phyloP scores from a whole-genome alignment of 2,329 filamentous ascomycete species.

The Venturiaceae sp. region DNA sequence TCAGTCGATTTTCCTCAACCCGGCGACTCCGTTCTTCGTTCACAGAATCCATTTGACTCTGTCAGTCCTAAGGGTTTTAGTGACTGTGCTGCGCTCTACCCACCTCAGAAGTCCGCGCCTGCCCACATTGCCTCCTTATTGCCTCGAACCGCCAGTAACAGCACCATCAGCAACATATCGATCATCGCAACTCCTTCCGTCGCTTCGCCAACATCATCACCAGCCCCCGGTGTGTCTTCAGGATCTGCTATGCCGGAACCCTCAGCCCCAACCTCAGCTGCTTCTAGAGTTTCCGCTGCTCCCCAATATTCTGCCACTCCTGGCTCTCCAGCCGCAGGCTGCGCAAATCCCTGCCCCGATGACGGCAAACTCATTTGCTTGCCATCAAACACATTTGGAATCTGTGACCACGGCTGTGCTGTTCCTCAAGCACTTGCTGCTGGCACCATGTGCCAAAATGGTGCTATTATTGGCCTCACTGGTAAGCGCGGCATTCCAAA shows the following conservation, averaged over 20 bases:
- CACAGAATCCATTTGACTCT: background rate
- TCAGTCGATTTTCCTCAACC: constrained; percentile 54
- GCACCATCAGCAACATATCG: background rate
- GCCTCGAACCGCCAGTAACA: background rate
- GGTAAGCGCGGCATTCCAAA: background rate
- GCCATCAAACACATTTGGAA: constrained; percentile 9
- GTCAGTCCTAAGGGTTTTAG: background rate
- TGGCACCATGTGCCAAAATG: constrained; percentile 33
- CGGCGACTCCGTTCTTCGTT: constrained; percentile 27
- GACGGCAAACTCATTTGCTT: constrained; percentile 12
- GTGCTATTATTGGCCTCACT: constrained; percentile 20
- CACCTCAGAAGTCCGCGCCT: background rate
- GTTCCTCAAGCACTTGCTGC: constrained; percentile 23
- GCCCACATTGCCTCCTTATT: background rate
- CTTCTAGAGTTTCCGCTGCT: background rate
- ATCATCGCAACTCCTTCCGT: background rate
- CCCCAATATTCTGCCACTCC: background rate
- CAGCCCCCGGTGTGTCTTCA: background rate
- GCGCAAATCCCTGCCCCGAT: background rate
- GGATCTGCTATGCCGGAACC: too few relatives aligned
- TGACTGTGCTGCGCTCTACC: background rate
- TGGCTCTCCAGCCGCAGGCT: background rate
- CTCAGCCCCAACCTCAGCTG: background rate
- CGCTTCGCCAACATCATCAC: background rate
- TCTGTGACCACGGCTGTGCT: constrained; percentile 12